These are phyloP conservation scores for Mimosa bimucronata DNA, from an alignment of 306 rosid species.

Conservation along the genomic window DNA sequence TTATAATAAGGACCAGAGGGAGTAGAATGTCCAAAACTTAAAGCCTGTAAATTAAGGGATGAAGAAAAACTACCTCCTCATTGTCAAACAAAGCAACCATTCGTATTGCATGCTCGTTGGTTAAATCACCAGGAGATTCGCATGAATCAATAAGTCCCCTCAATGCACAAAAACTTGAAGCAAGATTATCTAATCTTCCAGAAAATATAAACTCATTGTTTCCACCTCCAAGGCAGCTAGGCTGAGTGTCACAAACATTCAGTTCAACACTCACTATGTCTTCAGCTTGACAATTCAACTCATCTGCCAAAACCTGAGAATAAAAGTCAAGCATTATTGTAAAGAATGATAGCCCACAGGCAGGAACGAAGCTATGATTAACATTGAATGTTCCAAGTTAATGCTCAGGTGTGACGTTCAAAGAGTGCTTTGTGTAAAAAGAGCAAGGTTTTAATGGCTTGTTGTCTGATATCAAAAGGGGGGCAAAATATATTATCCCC, in stretches of 20 bases:
- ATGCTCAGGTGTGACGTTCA: conserved; percentile 6
- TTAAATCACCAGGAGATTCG: conserved; percentile 59
- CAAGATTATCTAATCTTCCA: conserved; percentile 97
- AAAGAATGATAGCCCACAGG: conserved; percentile 32
- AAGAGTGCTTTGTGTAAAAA: background rate
- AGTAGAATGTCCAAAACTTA: conserved; percentile 6
- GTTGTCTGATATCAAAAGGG: background rate
- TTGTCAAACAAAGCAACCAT: conserved; percentile 99
- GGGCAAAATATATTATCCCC: background rate
- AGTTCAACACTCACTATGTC: conserved; percentile 83
- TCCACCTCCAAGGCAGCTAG: conserved; percentile 98
- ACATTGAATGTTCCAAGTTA: background rate
- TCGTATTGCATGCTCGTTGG: conserved; percentile 72
- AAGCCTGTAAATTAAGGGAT: conserved; percentile 13
- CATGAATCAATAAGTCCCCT: conserved; percentile 90
- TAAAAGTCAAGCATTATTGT: conserved; percentile 29
- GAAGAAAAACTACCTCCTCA: conserved; percentile 77
- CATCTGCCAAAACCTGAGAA: conserved; percentile 77
- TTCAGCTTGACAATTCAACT: conserved; percentile 68
- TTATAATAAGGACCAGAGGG: too few species aligned
- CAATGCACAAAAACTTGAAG: conserved; percentile 91
- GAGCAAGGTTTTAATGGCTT: conserved; percentile 9
- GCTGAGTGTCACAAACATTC: conserved; percentile 94
- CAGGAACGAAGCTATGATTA: conserved; percentile 19
- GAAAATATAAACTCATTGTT: conserved; percentile 90